phyloP scores from a whole-genome alignment of 305 asterid genomes.

The Ilex paraguariensis region DNA sequence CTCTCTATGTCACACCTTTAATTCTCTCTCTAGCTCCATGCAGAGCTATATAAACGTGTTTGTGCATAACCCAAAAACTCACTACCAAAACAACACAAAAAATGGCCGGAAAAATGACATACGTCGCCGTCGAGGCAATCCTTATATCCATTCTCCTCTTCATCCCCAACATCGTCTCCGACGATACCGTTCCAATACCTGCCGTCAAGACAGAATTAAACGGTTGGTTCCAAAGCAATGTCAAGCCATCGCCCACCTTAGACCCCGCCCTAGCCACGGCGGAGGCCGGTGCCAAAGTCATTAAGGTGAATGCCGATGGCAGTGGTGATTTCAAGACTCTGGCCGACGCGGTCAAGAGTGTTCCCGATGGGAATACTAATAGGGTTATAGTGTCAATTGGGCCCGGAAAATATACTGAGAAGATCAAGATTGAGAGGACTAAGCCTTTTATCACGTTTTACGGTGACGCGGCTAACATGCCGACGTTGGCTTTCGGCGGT shows the following conservation, averaged over 20 bases:
- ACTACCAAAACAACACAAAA: too few species aligned
- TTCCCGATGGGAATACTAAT: constrained; percentile 38
- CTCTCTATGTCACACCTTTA: too few species aligned
- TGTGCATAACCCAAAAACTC: too few species aligned
- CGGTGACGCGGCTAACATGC: constrained; percentile 54
- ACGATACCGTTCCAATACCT: constrained; percentile 29
- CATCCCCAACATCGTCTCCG: constrained; percentile 22
- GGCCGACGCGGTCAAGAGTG: constrained; percentile 44
- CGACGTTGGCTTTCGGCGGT: constrained; percentile 36
- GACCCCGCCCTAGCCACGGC: constrained; percentile 36
- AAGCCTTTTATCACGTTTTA: constrained; percentile 50
- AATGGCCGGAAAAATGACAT: too few species aligned
- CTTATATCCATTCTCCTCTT: constrained; percentile 14
- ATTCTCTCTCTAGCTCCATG: too few species aligned
- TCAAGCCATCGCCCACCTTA: constrained; percentile 12
- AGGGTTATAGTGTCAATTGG: constrained; percentile 56
- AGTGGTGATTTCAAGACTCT: constrained; percentile 67
- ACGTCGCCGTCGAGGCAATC: too few species aligned
- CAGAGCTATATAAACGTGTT: too few species aligned
- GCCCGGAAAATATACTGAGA: constrained; percentile 65
- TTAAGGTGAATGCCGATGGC: constrained; percentile 40
- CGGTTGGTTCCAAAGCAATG: constrained; percentile 44
- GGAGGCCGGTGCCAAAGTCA: constrained; percentile 19
- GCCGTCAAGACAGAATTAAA: constrained; percentile 23
- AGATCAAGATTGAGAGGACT: constrained; percentile 26